Evolutionary conservation across 1,284 basidiomycete species (phyloP), one percentile per base, ranked within the genome.

Genomic region (Wallemia hederae): DNA sequence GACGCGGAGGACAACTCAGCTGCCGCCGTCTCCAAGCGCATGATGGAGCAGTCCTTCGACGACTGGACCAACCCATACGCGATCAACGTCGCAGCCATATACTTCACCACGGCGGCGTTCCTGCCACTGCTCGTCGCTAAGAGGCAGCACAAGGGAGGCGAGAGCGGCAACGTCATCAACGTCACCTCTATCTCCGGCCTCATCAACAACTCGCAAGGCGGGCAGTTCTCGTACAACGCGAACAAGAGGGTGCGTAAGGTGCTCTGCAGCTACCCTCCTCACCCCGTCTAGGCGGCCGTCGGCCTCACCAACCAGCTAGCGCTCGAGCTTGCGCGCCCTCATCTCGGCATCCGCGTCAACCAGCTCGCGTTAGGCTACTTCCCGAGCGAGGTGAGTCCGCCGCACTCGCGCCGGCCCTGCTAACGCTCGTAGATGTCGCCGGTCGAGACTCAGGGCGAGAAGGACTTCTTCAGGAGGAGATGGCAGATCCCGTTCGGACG

Each of bases 71-170:
- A 26, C 17, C 25, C 56, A 28, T 58, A 58, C 25, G 56, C 24
- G 24, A 58, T 58, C 56, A 58, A 58, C 56, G 27, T 28, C 7
- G 56, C 56, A 69, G 68, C 25, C 70, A 70, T 49, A 66, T 68
- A 69, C 64, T 72, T 71, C 63, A 68, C 68, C 14, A 63, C 70
- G 2, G 71, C 69, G 60, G 71, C 70, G 24, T 70, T 72, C 67
- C 64, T 72, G 14, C 70, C 70, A 1, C 65, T 71, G 15, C 66
- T 72, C 1, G 64, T 64, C 5, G 67, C 67, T 1, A 70, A 70
- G 27, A 69, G 68, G 63, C 63, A 64, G 0, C 67, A 67, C 27
- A 63, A 62, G 15, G 66, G 33, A 55, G 55, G 64, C 9, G 69
- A 70, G 63, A 64, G 66, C 7, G 71, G 71, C 58, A 71, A 70